Conservation (phyloP, 140 eudicot genomes). For the Oenanthe javanica region DNA sequence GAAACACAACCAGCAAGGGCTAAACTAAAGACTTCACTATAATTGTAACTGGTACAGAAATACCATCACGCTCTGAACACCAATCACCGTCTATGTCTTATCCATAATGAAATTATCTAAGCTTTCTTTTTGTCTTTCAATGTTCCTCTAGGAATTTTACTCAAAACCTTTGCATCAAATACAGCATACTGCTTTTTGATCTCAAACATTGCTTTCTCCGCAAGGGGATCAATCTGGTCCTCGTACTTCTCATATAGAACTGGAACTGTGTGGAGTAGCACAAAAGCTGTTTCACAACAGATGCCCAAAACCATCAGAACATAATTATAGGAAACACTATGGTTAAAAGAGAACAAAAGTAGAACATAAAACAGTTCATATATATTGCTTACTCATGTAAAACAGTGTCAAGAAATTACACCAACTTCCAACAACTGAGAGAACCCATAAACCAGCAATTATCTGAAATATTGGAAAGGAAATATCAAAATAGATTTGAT, state of each 20-base stretch:
- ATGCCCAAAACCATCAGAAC: not conserved
- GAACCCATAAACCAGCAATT: conserved; percentile 69
- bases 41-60: not conserved
- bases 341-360: not conserved
- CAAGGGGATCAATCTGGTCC: conserved; percentile 60
- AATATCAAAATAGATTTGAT: not conserved
- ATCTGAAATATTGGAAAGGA: conserved; percentile 35
- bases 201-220: conserved; percentile 70
- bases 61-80: not conserved
- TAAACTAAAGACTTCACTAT: not conserved
- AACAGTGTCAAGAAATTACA: conserved; percentile 90
- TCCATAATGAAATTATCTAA: conserved; percentile 19
- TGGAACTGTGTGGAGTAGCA: conserved; percentile 68
- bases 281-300: conserved; percentile 44
- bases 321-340: not conserved
- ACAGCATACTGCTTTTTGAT: conserved; percentile 79
- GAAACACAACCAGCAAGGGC: not conserved
- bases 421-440: conserved; percentile 79
- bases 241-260: conserved; percentile 87
- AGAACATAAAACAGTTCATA: not conserved
- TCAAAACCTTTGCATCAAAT: conserved; percentile 69
- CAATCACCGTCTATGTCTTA: not conserved
- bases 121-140: conserved; percentile 61
- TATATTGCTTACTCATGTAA: conserved; percentile 50
- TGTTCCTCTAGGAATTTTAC: conserved; percentile 77